Evolutionary conservation across 2,329 filamentous ascomycete genomes (phyloP).

Genomic region (Rutstroemia sydowiana): DNA sequence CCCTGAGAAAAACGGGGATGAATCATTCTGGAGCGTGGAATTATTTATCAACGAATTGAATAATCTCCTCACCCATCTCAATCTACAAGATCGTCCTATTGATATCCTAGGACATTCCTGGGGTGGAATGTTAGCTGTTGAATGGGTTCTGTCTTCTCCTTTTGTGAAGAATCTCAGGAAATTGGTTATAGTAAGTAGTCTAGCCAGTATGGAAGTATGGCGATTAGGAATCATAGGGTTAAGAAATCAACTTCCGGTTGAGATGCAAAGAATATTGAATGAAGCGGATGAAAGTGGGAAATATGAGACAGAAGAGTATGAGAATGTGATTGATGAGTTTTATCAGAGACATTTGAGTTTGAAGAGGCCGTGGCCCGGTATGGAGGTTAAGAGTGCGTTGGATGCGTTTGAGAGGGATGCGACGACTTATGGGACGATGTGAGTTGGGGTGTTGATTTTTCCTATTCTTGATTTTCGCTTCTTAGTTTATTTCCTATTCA

Average conservation of each 20-base stretch:
- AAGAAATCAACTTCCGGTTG: slow-evolving; percentile 3
- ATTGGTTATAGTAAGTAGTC: slow-evolving; percentile 1
- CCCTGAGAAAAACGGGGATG: slow-evolving; percentile 37
- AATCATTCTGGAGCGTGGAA: slow-evolving; percentile 39
- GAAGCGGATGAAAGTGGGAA: slow-evolving; percentile 14
- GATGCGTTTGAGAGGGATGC: slow-evolving; percentile 29
- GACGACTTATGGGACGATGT: slow-evolving; percentile 19
- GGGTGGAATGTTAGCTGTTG: slow-evolving; percentile 43
- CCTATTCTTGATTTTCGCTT: no score
- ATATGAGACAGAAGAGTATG: slow-evolving; percentile 24
- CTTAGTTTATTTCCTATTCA: no score
- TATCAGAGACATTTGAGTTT: slow-evolving; percentile 28
- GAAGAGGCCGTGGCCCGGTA: slow-evolving; percentile 27
- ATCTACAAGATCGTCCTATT: slow-evolving; percentile 31
- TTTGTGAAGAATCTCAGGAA: background rate
- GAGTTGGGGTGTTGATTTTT: no score
- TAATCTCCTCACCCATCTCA: slow-evolving; percentile 38
- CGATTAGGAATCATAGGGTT: background rate
- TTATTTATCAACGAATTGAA: slow-evolving; percentile 43
- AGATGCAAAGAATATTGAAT: slow-evolving; percentile 5
- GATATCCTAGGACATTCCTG: slow-evolving; percentile 44
- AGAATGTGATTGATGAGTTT: slow-evolving; percentile 24
- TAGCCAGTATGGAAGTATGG: slow-evolving; percentile 8
- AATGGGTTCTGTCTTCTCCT: slow-evolving; percentile 34
- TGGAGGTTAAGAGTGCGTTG: slow-evolving; percentile 27